Conservation (phyloP, 208 protist genomes). For the Acanthamoeba royreba region DNA sequence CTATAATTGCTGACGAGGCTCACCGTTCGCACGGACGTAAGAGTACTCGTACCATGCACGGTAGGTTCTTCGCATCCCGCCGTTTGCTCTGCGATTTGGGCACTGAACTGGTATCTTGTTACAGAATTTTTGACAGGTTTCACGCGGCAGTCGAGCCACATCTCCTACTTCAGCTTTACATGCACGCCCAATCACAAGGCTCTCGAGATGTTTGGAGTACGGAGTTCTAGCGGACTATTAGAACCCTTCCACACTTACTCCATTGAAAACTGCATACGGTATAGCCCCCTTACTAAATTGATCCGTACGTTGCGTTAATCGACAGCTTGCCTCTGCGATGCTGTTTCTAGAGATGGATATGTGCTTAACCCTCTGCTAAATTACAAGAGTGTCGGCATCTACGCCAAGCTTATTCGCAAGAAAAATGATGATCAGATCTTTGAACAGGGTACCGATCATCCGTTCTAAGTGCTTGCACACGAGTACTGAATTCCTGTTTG, state of each 20-base stretch:
- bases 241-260: conserved; percentile 26
- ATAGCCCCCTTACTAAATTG: neutral
- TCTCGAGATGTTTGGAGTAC: conserved; percentile 25
- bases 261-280: neutral
- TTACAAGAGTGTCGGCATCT: conserved; percentile 23
- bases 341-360: conserved; percentile 13
- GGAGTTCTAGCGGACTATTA: neutral
- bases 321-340: neutral
- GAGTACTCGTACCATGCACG: conserved; percentile 39
- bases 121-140: conserved; percentile 46
- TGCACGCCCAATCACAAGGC: conserved; percentile 35
- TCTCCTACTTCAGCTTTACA: conserved; percentile 47
- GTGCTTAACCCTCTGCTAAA: neutral
- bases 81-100: too few relatives aligned
- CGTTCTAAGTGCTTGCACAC: neutral
- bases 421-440: neutral
- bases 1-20: conserved; percentile 42
- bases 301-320: neutral
- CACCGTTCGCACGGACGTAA: conserved; percentile 28
- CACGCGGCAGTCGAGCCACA: neutral
- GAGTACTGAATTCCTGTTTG: neutral
- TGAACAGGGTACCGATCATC: neutral
- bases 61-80: neutral
- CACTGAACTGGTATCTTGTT: too few relatives aligned
- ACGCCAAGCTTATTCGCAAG: neutral